Evolutionary conservation across 2,329 filamentous ascomycete species (phyloP).

Genomic region (Westerdykella aurantiaca): DNA sequence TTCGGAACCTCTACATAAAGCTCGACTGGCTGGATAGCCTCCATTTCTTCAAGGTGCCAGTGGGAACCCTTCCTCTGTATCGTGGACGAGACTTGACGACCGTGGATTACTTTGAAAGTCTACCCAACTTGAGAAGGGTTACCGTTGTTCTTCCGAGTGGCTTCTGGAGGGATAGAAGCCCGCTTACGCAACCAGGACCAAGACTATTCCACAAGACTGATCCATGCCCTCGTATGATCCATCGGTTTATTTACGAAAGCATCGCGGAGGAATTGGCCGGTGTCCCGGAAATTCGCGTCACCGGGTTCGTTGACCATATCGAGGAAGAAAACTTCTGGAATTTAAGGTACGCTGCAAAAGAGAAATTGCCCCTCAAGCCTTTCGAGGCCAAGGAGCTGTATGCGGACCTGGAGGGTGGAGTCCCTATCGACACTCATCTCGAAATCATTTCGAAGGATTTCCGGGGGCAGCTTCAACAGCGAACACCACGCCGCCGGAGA

Average conservation of each 20-base stretch:
- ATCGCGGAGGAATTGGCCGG: slow-evolving; percentile 13
- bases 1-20: slow-evolving; percentile 17
- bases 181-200: slow-evolving; percentile 3
- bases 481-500: background rate
- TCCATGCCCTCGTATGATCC: slow-evolving; percentile 19
- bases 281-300: slow-evolving; percentile 6
- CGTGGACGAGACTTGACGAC: background rate
- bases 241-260: slow-evolving; percentile 22
- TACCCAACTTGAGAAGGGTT: slow-evolving; percentile 20
- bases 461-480: background rate
- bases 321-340: slow-evolving; percentile 12
- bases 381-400: slow-evolving; percentile 14
- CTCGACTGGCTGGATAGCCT: slow-evolving; percentile 16
- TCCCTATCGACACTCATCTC: background rate
- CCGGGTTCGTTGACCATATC: slow-evolving; percentile 15
- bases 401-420: slow-evolving; percentile 12
- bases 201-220: slow-evolving; percentile 15
- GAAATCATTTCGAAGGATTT: background rate
- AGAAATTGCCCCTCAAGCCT: slow-evolving; percentile 6
- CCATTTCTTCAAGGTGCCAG: slow-evolving; percentile 25
- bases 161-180: slow-evolving; percentile 4
- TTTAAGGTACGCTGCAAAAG: slow-evolving; percentile 1
- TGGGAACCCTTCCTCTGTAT: slow-evolving; percentile 9
- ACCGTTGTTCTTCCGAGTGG: slow-evolving; percentile 13
- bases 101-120: slow-evolving; percentile 15